These are phyloP conservation scores for Aspergillus nomiae DNA, from an alignment of 2,329 filamentous ascomycete genomes.

Conservation along the genomic window DNA sequence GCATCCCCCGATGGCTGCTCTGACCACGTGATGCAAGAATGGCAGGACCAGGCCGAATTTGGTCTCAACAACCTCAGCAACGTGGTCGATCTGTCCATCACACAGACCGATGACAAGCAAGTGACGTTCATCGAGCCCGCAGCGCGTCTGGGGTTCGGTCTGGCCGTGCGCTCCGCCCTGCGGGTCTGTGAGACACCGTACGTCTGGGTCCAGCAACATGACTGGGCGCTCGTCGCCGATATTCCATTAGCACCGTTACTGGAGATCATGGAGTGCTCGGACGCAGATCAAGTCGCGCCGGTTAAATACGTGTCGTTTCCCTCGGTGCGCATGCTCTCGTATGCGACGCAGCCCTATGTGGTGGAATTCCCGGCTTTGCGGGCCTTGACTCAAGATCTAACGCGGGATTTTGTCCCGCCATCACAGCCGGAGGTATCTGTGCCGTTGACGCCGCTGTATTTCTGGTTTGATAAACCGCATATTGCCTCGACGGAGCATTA, in stretches of 20 bases:
- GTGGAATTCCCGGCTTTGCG: not conserved
- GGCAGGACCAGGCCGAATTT: constrained; percentile 6
- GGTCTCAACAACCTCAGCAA: constrained; percentile 5
- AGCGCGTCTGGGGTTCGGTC: constrained; percentile 11
- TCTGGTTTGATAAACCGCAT: constrained; percentile 17
- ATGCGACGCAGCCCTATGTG: not conserved
- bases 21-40: not conserved
- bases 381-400: not conserved
- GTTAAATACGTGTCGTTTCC: not conserved
- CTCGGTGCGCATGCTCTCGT: not conserved
- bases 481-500: constrained; percentile 11
- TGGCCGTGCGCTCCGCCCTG: constrained; percentile 11
- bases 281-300: not conserved
- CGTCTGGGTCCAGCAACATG: constrained; percentile 17
- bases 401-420: not conserved
- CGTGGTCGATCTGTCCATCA: constrained; percentile 5
- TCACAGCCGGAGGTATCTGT: not conserved
- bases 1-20: not conserved
- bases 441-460: constrained; percentile 12
- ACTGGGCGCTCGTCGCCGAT: constrained; percentile 14
- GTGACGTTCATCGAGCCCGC: constrained; percentile 10
- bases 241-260: constrained; percentile 3
- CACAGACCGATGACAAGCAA: not conserved
- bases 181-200: constrained; percentile 8
- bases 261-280: constrained; percentile 5